These are phyloP conservation scores for Alternaria alternata DNA, from an alignment of 2,329 filamentous ascomycete genomes.

Conservation along the genomic window DNA sequence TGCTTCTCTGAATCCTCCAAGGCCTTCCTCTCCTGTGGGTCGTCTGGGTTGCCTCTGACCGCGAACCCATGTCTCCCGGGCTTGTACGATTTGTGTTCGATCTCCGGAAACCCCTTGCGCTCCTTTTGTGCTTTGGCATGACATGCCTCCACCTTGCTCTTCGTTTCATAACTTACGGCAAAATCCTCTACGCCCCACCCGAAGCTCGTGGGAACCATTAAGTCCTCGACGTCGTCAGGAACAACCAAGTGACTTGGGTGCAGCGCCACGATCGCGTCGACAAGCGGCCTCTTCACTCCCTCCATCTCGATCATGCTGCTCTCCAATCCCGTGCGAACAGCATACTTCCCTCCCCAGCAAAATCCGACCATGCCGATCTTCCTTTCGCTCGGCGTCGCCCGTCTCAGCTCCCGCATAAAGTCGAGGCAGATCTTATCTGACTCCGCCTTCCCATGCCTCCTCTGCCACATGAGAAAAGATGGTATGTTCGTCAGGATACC, in stretches of 20 bases:
- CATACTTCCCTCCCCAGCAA: slow-evolving; percentile 51
- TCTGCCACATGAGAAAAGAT: slow-evolving; percentile 36
- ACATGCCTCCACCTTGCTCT: slow-evolving; percentile 24
- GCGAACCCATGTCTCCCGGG: slow-evolving; percentile 37
- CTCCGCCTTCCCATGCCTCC: slow-evolving; percentile 42
- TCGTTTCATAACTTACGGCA: slow-evolving; percentile 26
- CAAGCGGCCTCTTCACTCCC: slow-evolving; percentile 45
- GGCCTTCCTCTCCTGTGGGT: slow-evolving; percentile 25
- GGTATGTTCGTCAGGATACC: slow-evolving; percentile 47
- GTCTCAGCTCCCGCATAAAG: slow-evolving; percentile 42
- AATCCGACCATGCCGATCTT: slow-evolving; percentile 47
- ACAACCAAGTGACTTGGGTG: slow-evolving; percentile 50
- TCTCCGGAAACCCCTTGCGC: slow-evolving; percentile 22
- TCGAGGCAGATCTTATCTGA: slow-evolving; percentile 49
- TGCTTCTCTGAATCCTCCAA: slow-evolving; percentile 34
- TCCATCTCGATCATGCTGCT: slow-evolving; percentile 48
- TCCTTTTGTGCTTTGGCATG: slow-evolving; percentile 17
- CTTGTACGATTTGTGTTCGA: slow-evolving; percentile 27
- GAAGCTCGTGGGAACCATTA: slow-evolving; percentile 28
- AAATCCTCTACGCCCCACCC: slow-evolving; percentile 30
- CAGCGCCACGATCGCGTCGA: slow-evolving; percentile 50
- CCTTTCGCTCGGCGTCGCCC: slow-evolving; percentile 34
- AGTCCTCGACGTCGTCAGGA: slow-evolving; percentile 41
- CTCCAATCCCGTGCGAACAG: slow-evolving; percentile 23
- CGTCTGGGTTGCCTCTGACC: slow-evolving; percentile 36